These are phyloP conservation scores for Penicillium freii DNA, from an alignment of 2,329 filamentous ascomycete genomes.

Conservation along the genomic window DNA sequence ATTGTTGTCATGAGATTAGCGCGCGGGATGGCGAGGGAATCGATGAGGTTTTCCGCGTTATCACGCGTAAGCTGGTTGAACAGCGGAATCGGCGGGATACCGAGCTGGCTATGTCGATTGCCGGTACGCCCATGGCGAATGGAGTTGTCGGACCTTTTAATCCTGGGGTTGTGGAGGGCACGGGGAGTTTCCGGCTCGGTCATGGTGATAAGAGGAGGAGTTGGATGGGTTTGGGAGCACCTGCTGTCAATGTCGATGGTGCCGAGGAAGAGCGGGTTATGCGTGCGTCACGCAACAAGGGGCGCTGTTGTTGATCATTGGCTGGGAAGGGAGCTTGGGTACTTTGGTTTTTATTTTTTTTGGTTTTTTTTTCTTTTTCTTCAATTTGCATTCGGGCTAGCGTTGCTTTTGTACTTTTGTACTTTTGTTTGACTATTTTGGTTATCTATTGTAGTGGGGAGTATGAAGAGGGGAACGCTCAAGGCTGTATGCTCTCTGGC, in stretches of 20 bases:
- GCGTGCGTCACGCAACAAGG: conserved; percentile 34
- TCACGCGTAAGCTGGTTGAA: conserved; percentile 80
- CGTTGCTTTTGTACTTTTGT: not conserved
- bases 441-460: too few species aligned
- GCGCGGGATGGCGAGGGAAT: conserved; percentile 93
- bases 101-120: conserved; percentile 46
- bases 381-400: not conserved
- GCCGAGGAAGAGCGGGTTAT: conserved; percentile 31
- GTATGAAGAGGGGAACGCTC: too few species aligned
- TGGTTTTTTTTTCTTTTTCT: not conserved
- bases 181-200: conserved; percentile 60
- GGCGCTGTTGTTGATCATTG: conserved; percentile 43
- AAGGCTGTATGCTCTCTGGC: too few species aligned
- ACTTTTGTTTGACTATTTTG: not conserved
- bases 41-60: conserved; percentile 91
- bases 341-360: not conserved
- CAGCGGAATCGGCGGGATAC: conserved; percentile 58
- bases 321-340: not conserved
- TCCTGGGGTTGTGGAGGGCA: conserved; percentile 43
- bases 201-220: conserved; percentile 62
- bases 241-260: conserved; percentile 25
- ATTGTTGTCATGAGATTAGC: conserved; percentile 94
- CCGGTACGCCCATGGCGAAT: conserved; percentile 44
- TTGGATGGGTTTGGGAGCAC: conserved; percentile 62
- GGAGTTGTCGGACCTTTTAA: conserved; percentile 49